Base-by-base conservation (phyloP, 495 filamentous ascomycete genomes). In the Aspergillus wentii region DNA sequence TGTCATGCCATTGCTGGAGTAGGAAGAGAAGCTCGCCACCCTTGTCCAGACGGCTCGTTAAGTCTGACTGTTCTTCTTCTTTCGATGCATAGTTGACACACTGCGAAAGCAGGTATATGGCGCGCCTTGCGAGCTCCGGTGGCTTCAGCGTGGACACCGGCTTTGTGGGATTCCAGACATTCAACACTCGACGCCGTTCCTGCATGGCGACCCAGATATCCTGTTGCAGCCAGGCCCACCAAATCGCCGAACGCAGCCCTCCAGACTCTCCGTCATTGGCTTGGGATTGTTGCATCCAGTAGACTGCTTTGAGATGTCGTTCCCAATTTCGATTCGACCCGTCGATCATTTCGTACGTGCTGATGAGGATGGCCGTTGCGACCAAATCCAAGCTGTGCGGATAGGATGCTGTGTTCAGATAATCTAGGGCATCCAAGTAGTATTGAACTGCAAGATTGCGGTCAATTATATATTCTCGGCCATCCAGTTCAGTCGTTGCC, bases 191-290 rank as follows among this genome's bases (percentile, higher is more conserved):
- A 22, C 54, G 51, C 17, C 46, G 44, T 28, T 58, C 51, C 14
- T 51, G 54, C 23, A 58, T 44, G 1, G 54, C 51, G 3, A 46
- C 51, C 54, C 54, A 58, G 10, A 45, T 35, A 23, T 58, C 54
- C 30, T 58, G 54, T 9, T 48, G 46, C 4, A 58, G 31, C 54
- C 54, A 58, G 11, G 48, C 46, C 54, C 54, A 54, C 54, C 54
- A 58, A n/a, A 58, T 46, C 0, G 51, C 51, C 13, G 52, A 44
- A 15, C 50, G 54, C 2, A 58, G 35, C 4, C 54, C 54, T 1
- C 51, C 54, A 19, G 44, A 54, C 11, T 54, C 51, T 1, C 51
- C 54, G 32, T 58, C 33, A 27, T 50, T 52, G 17, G 38, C 31
- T 18, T 58, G 54, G 14, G 36, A 54, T 28, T 51, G 35, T 19